phyloP scores from a whole-genome alignment of 257 asterid species.

The Gentiana macrophylla region DNA sequence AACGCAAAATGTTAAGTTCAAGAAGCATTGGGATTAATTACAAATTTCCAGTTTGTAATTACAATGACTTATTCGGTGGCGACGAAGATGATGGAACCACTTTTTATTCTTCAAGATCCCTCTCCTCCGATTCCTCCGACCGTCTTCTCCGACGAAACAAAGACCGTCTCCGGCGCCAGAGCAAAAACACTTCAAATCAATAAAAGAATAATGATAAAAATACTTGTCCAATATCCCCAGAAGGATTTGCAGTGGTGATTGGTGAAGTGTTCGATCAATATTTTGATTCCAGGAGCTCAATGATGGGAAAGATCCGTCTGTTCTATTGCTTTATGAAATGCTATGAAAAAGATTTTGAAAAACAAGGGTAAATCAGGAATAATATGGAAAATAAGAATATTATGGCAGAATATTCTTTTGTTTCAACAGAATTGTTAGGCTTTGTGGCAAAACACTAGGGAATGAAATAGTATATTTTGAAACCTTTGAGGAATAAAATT shows the following conservation, averaged over 20 bases:
- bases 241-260: conserved; percentile 19
- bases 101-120: conserved; percentile 25
- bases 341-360: too few relatives aligned
- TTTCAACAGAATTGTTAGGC: too few relatives aligned
- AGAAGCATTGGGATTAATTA: conserved; percentile 3
- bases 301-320: conserved; percentile 28
- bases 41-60: conserved; percentile 12
- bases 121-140: conserved; percentile 19
- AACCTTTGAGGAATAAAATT: too few relatives aligned
- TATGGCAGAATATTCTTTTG: too few relatives aligned
- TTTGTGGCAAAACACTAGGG: too few relatives aligned
- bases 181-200: not conserved
- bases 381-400: too few relatives aligned
- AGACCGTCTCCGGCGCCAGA: not conserved
- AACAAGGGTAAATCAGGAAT: too few relatives aligned
- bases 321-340: too few relatives aligned
- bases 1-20: conserved; percentile 6
- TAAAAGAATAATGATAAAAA: not conserved
- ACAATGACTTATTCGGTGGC: conserved; percentile 16
- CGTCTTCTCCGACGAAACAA: not conserved
- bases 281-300: conserved; percentile 28
- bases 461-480: too few relatives aligned
- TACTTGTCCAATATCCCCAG: not conserved
- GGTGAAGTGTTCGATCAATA: conserved; percentile 30
- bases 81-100: conserved; percentile 18